These are phyloP conservation scores for Microthyrium microscopicum DNA, from an alignment of 2,329 filamentous ascomycete genomes.

Conservation along the genomic window DNA sequence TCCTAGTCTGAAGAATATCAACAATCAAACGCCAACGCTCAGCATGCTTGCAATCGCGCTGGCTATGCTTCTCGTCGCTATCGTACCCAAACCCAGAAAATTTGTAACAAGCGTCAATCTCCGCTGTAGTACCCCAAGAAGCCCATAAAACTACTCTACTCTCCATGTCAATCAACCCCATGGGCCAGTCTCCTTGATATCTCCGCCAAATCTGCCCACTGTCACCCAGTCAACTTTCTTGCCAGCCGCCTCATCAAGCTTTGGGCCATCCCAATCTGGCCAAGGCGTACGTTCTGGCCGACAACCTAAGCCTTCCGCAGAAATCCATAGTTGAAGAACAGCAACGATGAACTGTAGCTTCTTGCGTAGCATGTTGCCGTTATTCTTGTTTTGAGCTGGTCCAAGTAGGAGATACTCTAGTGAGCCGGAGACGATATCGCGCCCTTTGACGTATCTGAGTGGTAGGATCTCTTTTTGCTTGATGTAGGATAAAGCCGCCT, in stretches of 20 bases:
- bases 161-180: too few species aligned
- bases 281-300: conserved; percentile 12
- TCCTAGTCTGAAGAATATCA: too few species aligned
- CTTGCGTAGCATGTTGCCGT: conserved; percentile 48
- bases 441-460: conserved; percentile 52
- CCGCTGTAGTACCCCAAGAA: background rate
- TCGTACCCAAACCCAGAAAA: too few species aligned
- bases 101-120: too few species aligned
- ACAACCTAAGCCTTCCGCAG: conserved; percentile 49
- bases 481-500: conserved; percentile 52
- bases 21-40: too few species aligned
- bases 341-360: conserved; percentile 59
- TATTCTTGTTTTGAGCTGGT: too few species aligned
- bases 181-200: too few species aligned
- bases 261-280: conserved; percentile 26
- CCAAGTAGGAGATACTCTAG: conserved; percentile 56
- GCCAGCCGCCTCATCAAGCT: conserved; percentile 25
- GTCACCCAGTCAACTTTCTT: conserved; percentile 31
- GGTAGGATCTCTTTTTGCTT: conserved; percentile 41
- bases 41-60: too few species aligned
- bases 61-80: too few species aligned
- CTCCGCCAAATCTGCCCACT: conserved; percentile 31
- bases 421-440: conserved; percentile 55
- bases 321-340: conserved; percentile 55
- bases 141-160: background rate